phyloP scores from a whole-genome alignment of 345 rosid species.

The Corchorus olitorius region DNA sequence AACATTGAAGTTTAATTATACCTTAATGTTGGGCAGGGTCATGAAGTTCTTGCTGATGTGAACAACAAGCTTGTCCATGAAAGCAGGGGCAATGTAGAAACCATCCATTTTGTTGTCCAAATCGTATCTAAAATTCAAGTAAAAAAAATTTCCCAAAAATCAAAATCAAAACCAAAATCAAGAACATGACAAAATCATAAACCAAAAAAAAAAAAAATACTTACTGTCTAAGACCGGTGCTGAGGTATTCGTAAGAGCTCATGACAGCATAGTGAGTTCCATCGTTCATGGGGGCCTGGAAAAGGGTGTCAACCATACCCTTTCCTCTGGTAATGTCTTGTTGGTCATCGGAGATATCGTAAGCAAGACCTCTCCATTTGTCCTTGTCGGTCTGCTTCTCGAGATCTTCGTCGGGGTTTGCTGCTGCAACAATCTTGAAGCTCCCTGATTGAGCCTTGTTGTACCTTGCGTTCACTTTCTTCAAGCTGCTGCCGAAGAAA shows the following conservation, averaged over 20 bases:
- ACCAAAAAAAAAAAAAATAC: slow-evolving; percentile 13
- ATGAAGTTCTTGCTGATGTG: slow-evolving; percentile 97
- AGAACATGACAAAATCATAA: background rate
- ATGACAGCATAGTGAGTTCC: slow-evolving; percentile 89
- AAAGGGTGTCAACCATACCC: slow-evolving; percentile 87
- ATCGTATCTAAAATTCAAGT: slow-evolving; percentile 48
- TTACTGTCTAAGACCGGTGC: slow-evolving; percentile 75
- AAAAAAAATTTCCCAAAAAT: background rate
- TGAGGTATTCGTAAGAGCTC: slow-evolving; percentile 83
- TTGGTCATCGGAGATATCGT: slow-evolving; percentile 82
- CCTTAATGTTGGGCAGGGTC: slow-evolving; percentile 92
- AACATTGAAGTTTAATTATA: background rate
- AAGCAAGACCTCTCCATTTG: slow-evolving; percentile 75
- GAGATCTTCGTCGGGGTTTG: slow-evolving; percentile 42
- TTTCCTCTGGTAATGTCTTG: slow-evolving; percentile 96
- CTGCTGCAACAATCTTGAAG: slow-evolving; percentile 57
- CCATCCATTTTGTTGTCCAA: slow-evolving; percentile 88
- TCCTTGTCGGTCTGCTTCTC: slow-evolving; percentile 65
- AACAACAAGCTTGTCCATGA: slow-evolving; percentile 98
- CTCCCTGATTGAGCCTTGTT: slow-evolving; percentile 35
- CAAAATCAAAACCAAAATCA: background rate
- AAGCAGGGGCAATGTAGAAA: slow-evolving; percentile 90
- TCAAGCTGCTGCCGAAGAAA: slow-evolving; percentile 69
- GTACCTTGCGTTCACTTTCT: slow-evolving; percentile 62
- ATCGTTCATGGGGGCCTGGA: slow-evolving; percentile 77